These are phyloP conservation scores for Aspergillus fischeri DNA, from an alignment of 2,329 filamentous ascomycete species.

Conservation along the genomic window DNA sequence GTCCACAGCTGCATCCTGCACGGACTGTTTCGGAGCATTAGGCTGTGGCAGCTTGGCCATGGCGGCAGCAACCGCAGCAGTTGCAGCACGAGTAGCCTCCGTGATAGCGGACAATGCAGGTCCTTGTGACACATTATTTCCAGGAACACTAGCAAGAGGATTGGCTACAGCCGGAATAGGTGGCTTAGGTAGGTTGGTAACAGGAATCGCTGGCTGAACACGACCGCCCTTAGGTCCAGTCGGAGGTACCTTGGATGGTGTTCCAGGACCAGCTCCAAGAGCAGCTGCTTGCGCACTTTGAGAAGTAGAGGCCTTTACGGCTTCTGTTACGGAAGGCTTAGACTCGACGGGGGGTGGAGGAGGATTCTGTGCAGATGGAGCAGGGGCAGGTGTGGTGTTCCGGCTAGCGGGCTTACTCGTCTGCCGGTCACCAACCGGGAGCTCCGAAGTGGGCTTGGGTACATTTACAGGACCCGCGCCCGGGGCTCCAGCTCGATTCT, in stretches of 20 bases:
- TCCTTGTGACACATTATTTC: conserved; percentile 25
- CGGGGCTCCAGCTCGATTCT: conserved; percentile 32
- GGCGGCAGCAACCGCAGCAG: conserved; percentile 47
- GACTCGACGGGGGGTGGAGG: conserved; percentile 37
- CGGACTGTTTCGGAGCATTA: conserved; percentile 30
- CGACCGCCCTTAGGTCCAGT: conserved; percentile 38
- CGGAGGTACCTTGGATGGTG: conserved; percentile 20
- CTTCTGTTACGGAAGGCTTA: conserved; percentile 36
- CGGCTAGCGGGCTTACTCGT: conserved; percentile 33
- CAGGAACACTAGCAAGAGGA: conserved; percentile 20
- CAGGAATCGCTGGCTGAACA: conserved; percentile 45
- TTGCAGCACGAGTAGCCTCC: conserved; percentile 47
- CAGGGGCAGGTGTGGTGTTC: conserved; percentile 31
- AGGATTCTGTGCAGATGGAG: conserved; percentile 24
- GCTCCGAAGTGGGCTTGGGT: conserved; percentile 40
- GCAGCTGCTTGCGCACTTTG: conserved; percentile 14
- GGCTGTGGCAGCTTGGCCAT: conserved; percentile 49
- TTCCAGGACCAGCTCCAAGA: conserved; percentile 17
- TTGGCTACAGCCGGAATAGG: conserved; percentile 26
- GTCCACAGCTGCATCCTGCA: conserved; percentile 37
- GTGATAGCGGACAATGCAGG: conserved; percentile 38
- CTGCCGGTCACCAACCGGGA: conserved; percentile 38
- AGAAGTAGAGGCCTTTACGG: conserved; percentile 26
- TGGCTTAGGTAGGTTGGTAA: conserved; percentile 34
- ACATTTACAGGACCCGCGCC: conserved; percentile 22